Evolutionary conservation across 345 rosid species (phyloP).

Genomic region (Firmiana major): DNA sequence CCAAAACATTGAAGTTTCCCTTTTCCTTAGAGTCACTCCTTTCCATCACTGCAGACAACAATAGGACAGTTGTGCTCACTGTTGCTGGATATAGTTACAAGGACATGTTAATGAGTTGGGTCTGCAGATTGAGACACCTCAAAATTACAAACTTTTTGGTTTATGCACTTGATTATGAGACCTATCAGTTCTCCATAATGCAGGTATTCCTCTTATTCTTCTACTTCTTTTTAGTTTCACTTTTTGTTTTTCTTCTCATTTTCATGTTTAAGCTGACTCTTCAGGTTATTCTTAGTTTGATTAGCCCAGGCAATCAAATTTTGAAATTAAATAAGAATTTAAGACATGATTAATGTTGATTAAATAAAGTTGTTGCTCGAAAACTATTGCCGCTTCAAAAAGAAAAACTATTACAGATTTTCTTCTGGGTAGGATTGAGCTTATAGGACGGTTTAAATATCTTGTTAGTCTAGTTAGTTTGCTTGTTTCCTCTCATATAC

Average conservation of each 20-base stretch:
- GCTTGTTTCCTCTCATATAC: background rate
- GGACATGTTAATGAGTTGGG: constrained; percentile 98
- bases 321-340: background rate
- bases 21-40: constrained; percentile 71
- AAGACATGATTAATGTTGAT: background rate
- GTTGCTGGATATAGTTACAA: constrained; percentile 90
- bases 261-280: background rate
- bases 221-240: background rate
- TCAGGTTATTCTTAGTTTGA: background rate
- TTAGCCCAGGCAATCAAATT: background rate
- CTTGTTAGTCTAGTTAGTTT: constrained; percentile 2
- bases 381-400: background rate
- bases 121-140: constrained; percentile 77
- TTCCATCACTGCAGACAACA: constrained; percentile 54
- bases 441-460: background rate
- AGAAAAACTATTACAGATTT: background rate
- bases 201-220: constrained; percentile 44
- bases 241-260: background rate
- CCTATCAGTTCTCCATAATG: constrained; percentile 61
- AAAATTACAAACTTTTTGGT: constrained; percentile 67
- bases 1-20: constrained; percentile 37
- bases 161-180: constrained; percentile 84
- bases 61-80: constrained; percentile 66
- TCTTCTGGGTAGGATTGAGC: background rate
- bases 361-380: background rate